Conservation (phyloP, 306 rosid genomes). For the Lathyrus oleraceus region DNA sequence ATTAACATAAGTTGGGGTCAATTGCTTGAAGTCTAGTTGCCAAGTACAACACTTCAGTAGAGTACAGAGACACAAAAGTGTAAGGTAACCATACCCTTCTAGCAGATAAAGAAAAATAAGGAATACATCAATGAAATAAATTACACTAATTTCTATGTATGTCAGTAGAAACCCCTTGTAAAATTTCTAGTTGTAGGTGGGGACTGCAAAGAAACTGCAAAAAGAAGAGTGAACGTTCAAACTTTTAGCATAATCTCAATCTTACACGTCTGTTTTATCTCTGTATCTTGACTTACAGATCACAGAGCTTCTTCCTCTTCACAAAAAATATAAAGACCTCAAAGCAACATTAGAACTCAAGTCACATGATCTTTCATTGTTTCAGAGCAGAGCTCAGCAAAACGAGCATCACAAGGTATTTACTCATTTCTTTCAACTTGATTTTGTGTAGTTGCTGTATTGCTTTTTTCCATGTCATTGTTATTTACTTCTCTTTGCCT, state of each 20-base stretch:
- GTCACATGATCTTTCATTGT: constrained; percentile 73
- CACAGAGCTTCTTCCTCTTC: constrained; percentile 70
- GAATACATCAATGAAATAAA: no score
- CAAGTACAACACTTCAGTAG: background rate
- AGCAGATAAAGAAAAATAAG: background rate
- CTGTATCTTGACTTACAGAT: constrained; percentile 60
- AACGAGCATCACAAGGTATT: constrained; percentile 97
- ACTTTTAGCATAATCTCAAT: constrained; percentile 14
- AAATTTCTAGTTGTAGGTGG: no score
- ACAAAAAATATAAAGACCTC: constrained; percentile 67
- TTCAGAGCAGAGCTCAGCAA: constrained; percentile 88
- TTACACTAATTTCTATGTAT: no score
- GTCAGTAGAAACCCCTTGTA: no score
- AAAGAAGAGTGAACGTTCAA: background rate
- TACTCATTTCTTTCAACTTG: constrained; percentile 24
- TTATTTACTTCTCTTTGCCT: constrained; percentile 15
- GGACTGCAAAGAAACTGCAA: no score
- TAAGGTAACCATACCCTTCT: background rate
- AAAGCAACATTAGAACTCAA: constrained; percentile 82
- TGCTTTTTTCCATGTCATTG: constrained; percentile 18
- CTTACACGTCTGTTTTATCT: constrained; percentile 18
- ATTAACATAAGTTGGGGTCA: constrained; percentile 4
- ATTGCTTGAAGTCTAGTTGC: constrained; percentile 18
- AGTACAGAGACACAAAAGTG: background rate
- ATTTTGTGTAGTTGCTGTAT: background rate